phyloP scores from a whole-genome alignment of 345 rosid species.

The Nephelium lappaceum region DNA sequence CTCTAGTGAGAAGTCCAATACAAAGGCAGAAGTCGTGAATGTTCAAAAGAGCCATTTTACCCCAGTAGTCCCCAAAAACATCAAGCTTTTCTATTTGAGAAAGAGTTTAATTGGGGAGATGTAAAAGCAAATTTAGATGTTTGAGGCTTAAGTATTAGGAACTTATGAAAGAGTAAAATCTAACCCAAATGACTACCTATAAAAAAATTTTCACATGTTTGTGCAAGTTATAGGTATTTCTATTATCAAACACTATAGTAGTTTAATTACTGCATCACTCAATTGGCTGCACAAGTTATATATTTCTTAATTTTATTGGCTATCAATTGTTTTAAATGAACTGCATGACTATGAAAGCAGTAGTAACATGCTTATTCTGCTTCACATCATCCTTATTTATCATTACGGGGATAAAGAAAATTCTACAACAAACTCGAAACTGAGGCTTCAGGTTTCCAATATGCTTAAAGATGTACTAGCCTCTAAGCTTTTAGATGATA shows the following conservation, averaged over 20 bases:
- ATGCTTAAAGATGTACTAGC: slow-evolving; percentile 32
- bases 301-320: neutral
- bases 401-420: slow-evolving; percentile 41
- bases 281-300: neutral
- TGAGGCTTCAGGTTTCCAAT: slow-evolving; percentile 42
- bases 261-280: neutral
- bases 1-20: slow-evolving; percentile 20
- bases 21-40: slow-evolving; percentile 28
- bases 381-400: neutral
- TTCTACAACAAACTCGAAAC: slow-evolving; percentile 20
- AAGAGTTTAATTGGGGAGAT: slow-evolving; percentile 52
- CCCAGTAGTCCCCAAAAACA: slow-evolving; percentile 41
- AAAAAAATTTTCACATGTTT: slow-evolving; percentile 46
- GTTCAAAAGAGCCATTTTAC: slow-evolving; percentile 39
- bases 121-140: slow-evolving; percentile 40
- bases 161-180: slow-evolving; percentile 57
- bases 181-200: slow-evolving; percentile 43
- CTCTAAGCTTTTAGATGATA: slow-evolving; percentile 44
- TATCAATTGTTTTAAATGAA: neutral
- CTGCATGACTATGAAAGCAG: neutral
- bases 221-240: slow-evolving; percentile 54
- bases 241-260: neutral
- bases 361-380: neutral
- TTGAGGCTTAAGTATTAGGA: slow-evolving; percentile 46
- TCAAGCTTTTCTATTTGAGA: slow-evolving; percentile 52